Evolutionary conservation across 352 stramenopile species (phyloP).

Genomic region (Phytophthora hibernalis): DNA sequence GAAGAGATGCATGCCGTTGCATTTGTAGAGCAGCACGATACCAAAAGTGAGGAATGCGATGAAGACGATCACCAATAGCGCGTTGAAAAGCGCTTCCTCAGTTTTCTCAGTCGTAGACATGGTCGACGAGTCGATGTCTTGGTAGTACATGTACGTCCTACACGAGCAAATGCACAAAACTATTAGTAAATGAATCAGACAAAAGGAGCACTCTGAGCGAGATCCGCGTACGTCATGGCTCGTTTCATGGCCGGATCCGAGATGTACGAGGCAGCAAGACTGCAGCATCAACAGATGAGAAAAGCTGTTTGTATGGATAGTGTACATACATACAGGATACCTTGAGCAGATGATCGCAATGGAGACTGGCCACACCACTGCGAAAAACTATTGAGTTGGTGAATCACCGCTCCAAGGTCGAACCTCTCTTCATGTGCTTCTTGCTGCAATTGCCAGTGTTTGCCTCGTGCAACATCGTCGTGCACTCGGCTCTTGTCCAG

Average conservation of each 20-base stretch:
- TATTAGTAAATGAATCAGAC: neutral
- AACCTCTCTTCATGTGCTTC: slow-evolving; percentile 15
- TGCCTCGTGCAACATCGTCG: slow-evolving; percentile 7
- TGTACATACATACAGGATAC: slow-evolving; percentile 26
- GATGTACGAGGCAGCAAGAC: slow-evolving; percentile 58
- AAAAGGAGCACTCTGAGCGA: neutral
- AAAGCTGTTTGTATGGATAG: neutral
- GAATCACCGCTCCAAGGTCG: slow-evolving; percentile 48
- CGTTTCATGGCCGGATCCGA: slow-evolving; percentile 51
- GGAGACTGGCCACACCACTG: slow-evolving; percentile 75
- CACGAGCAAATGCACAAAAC: neutral
- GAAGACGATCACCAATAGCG: slow-evolving; percentile 81
- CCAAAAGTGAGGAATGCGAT: slow-evolving; percentile 81
- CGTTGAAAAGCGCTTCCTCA: slow-evolving; percentile 74
- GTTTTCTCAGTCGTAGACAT: slow-evolving; percentile 54
- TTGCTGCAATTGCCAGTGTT: slow-evolving; percentile 34
- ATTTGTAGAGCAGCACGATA: slow-evolving; percentile 88
- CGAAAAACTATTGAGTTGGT: slow-evolving; percentile 82
- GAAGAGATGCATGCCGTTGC: slow-evolving; percentile 80
- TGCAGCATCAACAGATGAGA: slow-evolving; percentile 19
- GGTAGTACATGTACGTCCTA: slow-evolving; percentile 85
- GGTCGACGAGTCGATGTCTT: slow-evolving; percentile 64
- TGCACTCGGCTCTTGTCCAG: slow-evolving; percentile 37
- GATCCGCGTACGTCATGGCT: slow-evolving; percentile 61
- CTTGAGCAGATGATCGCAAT: slow-evolving; percentile 77